Conservation (phyloP, 352 stramenopile genomes). For the Pythium aquatile region DNA sequence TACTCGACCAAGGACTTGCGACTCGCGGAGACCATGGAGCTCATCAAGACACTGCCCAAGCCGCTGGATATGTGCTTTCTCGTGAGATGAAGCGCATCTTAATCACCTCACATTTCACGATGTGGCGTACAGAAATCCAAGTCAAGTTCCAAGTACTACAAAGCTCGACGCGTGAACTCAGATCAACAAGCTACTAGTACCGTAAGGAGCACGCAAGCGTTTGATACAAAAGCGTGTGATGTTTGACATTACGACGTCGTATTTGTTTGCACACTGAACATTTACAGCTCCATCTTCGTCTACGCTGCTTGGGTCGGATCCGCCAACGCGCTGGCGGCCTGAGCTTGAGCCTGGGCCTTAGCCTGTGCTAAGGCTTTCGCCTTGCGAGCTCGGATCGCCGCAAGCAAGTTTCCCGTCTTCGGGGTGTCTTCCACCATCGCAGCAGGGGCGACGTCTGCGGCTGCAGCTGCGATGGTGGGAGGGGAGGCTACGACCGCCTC, state of each 20-base stretch:
- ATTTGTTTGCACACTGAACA: not conserved
- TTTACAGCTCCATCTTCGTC: not conserved
- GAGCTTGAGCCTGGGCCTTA: not conserved
- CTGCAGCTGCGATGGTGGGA: not conserved
- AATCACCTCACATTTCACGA: constrained; percentile 4
- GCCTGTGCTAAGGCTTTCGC: not conserved
- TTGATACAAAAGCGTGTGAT: not conserved
- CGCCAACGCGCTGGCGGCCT: not conserved
- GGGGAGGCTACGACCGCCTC: not conserved
- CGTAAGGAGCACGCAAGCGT: not conserved
- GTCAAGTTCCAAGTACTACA: not conserved
- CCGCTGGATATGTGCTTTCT: constrained; percentile 80
- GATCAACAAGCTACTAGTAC: not conserved
- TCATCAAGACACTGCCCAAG: constrained; percentile 75
- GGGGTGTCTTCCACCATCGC: not conserved
- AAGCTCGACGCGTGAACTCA: not conserved
- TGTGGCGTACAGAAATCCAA: constrained; percentile 1
- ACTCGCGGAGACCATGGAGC: constrained; percentile 76
- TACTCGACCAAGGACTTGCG: constrained; percentile 55
- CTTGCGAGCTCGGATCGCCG: constrained; percentile 61
- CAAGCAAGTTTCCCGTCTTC: constrained; percentile 40
- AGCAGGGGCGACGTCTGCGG: not conserved
- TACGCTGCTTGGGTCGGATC: not conserved
- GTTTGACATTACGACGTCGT: not conserved
- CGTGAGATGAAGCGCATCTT: constrained; percentile 41